Evolutionary conservation across 768 basidiomycete genomes (phyloP), one percentile per base, ranked within the genome.

Genomic region (Termitomyces sp.): DNA sequence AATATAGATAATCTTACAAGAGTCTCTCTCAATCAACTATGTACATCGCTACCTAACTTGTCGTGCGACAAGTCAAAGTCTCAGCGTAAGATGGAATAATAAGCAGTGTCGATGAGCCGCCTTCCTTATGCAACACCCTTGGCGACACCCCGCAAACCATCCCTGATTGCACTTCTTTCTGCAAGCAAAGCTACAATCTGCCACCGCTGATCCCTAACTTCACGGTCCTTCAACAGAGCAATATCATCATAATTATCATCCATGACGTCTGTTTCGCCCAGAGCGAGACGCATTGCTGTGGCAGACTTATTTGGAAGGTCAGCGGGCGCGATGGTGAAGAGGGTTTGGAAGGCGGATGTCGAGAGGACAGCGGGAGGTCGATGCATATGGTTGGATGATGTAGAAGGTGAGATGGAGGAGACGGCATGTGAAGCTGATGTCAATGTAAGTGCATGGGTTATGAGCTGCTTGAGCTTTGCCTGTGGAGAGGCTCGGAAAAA

Each of bases 401-500:
- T 77, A 46, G 87, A 83, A 0, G 88, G 84, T 10, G 76, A 77
- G 48, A 93, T 90, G 47, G 90, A 92, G 7, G 85, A 81, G 62
- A 91, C 86, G 29, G 88, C 84, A 62, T 87, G 83, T 6, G 90
- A 92, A 8, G 84, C 79, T 0, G 88, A 84, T 2, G 89, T 91
- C 10, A 92, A 74, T 3, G 89, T 86, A 31, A 93, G 70, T 5
- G 90, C 88, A 63, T 88, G 88, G 1, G 86, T 89, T 61, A 93
- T 87, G 27, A 92, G 80, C 57, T 92, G 88, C 66, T 93, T 93
- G 4, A 93, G 77, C 67, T 90, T 90, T 18, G 88, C 88, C 89
- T 91, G 59, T 16, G 34, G 39, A 3, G 29, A 44, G 26, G 57
- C 32, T 57, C 22, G 48, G 32, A 56, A 56, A 39, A 46, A 53